Evolutionary conservation across 192 early-diverging fungal species (phyloP), one percentile per base, ranked within the genome.

Genomic region (Gamsiella multidivaricata): DNA sequence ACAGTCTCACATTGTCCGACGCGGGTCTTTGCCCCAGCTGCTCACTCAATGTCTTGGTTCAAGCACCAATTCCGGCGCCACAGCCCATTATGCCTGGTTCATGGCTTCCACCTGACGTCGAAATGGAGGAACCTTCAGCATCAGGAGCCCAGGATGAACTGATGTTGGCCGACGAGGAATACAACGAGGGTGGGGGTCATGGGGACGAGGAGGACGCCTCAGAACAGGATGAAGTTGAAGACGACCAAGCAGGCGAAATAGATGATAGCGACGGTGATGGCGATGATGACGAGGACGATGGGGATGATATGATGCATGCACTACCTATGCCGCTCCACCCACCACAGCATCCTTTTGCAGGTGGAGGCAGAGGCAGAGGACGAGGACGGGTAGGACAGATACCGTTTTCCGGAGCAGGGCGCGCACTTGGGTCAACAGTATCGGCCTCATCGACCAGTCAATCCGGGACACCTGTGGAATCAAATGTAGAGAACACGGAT

Each of bases 331-430:
- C 60, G 8, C 14, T 54, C 28, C 29, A 47, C 15, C 74, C 62
- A 15, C 58, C 53, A 8, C 52, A 46, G 18, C 29, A 65, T 49
- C 56, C 39, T 9, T 47, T 68, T 23, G 61, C 59, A 41, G 58
- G 64, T 2, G 51, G 46, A 14, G 58, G 59, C 2, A 33, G 59
- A 5, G 65, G 65, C 14, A 59, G 65, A 39, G 65, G 70, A 33
- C 70, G 55, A 15, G 61, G 62, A 23, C 41, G 62, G 26, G 61
- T 61, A 7, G 47, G 66, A 10, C 51, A 51, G 3, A 45, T 64
- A n/a, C 36, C 74, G 36, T 78, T 78, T 31, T 64, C 65, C 18
- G 74, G 74, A 14, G 65, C 45, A n/a, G 74, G 74, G 15, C 74
- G 69, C 47, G 31, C 74, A 20, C 65, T 78, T 34, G 42, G 65